A percentile compares a stretch with the other conserved stretches of the same genome.
phyloP scores from a whole-genome alignment of 176 grass and related monocot genomes.

The Oryza coarctata region DNA sequence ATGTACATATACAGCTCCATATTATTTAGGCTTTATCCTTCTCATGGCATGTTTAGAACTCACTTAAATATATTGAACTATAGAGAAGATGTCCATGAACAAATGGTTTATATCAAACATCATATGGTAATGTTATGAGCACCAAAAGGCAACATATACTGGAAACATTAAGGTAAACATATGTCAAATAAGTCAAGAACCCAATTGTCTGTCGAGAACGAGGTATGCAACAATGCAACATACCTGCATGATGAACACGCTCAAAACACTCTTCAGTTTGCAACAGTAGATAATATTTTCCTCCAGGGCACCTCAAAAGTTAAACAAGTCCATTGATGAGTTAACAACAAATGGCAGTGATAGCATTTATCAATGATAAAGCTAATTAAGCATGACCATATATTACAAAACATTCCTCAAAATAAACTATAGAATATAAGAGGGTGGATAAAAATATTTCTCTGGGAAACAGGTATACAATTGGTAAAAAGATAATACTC shows the following conservation, averaged over 20 bases:
- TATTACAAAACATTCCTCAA: background rate
- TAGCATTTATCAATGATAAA: background rate
- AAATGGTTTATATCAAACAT: background rate
- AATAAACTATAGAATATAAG: background rate
- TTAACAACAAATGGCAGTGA: background rate
- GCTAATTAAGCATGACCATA: background rate
- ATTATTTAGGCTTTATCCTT: slow-evolving; percentile 22
- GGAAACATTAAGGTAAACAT: background rate
- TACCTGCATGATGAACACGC: slow-evolving; percentile 2
- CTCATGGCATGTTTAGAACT: slow-evolving; percentile 9
- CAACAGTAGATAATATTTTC: background rate
- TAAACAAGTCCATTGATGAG: background rate
- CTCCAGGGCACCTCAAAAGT: background rate
- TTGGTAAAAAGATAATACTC: background rate
- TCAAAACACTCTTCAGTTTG: background rate
- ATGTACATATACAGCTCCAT: slow-evolving; percentile 36
- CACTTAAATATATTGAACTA: slow-evolving; percentile 7
- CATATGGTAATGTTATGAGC: background rate
- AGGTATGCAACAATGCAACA: background rate
- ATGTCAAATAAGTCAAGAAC: background rate
- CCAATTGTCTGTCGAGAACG: background rate
- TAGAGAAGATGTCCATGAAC: slow-evolving; percentile 1
- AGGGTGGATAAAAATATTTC: background rate
- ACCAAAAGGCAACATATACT: background rate
- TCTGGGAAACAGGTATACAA: background rate